These are phyloP conservation scores for Gossypium raimondii DNA, from an alignment of 345 rosid genomes.

Conservation along the genomic window DNA sequence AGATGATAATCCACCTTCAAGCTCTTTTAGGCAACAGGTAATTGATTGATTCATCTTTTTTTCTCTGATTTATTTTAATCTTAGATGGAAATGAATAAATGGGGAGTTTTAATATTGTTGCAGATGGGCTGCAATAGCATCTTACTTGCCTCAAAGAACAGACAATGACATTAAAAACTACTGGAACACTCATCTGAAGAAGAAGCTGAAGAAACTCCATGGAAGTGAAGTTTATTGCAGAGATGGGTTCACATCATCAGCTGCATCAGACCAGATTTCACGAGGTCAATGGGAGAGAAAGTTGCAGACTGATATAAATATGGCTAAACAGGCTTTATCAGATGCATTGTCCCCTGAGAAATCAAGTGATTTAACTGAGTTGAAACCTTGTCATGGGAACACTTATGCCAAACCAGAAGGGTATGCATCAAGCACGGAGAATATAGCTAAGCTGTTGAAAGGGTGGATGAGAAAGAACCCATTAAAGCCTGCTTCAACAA, in stretches of 20 bases:
- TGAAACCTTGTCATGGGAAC: conserved; percentile 21
- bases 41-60: not conserved
- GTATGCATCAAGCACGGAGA: conserved; percentile 67
- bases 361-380: conserved; percentile 18
- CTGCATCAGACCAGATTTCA: conserved; percentile 28
- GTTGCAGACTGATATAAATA: conserved; percentile 67
- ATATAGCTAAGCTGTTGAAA: conserved; percentile 63
- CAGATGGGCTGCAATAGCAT: conserved; percentile 95
- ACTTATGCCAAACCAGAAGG: conserved; percentile 16
- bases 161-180: conserved; percentile 82
- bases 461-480: conserved; percentile 51
- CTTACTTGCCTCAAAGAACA: conserved; percentile 80
- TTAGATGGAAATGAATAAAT: not conserved
- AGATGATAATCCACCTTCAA: conserved; percentile 78
- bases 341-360: conserved; percentile 65
- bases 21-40: conserved; percentile 83
- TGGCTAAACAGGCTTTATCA: conserved; percentile 56
- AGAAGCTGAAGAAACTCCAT: conserved; percentile 54
- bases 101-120: conserved; percentile 1
- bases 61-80: not conserved
- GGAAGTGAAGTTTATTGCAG: conserved; percentile 14
- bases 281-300: conserved; percentile 85
- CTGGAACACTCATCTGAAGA: conserved; percentile 83
- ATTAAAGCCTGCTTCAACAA: conserved; percentile 21
- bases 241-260: conserved; percentile 16